Percentiles rank a stretch among this genome's conserved stretches.
Conservation (phyloP, 1,139 yeast genomes). For the Magnusiomyces paraingens region DNA sequence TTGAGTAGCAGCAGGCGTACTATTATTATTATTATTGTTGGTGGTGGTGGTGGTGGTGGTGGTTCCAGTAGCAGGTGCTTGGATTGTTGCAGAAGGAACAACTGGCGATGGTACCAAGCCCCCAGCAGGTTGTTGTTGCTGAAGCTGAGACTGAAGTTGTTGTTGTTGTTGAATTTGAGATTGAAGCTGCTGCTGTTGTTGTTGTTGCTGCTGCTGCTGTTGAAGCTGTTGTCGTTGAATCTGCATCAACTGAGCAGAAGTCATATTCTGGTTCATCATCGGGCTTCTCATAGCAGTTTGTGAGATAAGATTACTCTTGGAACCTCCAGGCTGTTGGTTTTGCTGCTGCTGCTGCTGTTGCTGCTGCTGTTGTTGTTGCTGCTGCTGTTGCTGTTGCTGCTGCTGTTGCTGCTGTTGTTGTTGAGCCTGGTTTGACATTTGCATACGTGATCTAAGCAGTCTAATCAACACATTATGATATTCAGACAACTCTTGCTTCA, state of each 20-base stretch:
- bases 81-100: not conserved
- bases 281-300: not conserved
- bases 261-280: not conserved
- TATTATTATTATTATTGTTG: not conserved
- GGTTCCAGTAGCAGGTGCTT: not conserved
- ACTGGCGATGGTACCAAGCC: not conserved
- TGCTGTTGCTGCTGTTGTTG: conserved; percentile 3
- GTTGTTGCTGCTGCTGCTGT: conserved; percentile 15
- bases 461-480: not conserved
- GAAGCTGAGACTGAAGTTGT: not conserved
- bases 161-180: not conserved
- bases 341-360: conserved; percentile 7
- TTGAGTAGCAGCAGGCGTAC: not conserved
- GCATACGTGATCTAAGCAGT: no score
- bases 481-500: not conserved
- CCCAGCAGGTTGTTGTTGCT: not conserved
- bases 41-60: not conserved
- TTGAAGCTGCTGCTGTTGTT: conserved; percentile 9
- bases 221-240: not conserved
- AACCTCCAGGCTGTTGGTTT: not conserved
- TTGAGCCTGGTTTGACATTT: no score
- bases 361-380: not conserved
- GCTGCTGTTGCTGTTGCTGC: not conserved
- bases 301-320: not conserved
- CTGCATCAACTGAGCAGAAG: no score